Percentiles rank a stretch among this genome's conserved stretches.
phyloP scores from a whole-genome alignment of 2,329 filamentous ascomycete species.

The Didymella segeticola region DNA sequence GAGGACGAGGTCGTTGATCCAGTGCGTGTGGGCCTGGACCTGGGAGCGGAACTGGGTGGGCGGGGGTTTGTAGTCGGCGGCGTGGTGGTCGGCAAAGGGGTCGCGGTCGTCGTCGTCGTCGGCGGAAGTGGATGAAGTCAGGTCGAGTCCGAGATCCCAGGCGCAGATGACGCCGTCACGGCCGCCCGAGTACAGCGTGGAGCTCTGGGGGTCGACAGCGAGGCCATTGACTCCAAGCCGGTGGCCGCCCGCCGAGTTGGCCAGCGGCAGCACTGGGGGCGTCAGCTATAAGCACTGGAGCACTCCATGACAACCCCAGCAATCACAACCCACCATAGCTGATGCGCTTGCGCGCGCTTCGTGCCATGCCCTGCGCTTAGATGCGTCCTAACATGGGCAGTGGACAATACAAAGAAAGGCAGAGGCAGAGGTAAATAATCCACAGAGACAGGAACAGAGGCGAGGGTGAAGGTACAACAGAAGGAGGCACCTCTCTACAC shows the following conservation, averaged over 20 bases:
- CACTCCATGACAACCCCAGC: too few relatives aligned
- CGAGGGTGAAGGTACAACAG: too few relatives aligned
- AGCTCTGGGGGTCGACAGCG: conserved; percentile 81
- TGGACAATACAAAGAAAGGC: background rate
- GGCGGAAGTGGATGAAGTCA: conserved; percentile 54
- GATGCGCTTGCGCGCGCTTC: conserved; percentile 61
- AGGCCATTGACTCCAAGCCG: conserved; percentile 94
- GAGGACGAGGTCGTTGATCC: conserved; percentile 91
- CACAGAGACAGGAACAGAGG: too few relatives aligned
- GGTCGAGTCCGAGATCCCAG: conserved; percentile 84
- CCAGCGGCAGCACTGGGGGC: conserved; percentile 70
- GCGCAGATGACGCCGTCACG: conserved; percentile 95
- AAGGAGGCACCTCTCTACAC: too few relatives aligned
- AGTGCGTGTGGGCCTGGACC: conserved; percentile 87
- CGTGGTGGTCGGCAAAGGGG: conserved; percentile 47
- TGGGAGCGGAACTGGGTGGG: conserved; percentile 66
- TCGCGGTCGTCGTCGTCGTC: conserved; percentile 51
- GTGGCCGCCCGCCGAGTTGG: conserved; percentile 81
- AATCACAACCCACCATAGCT: conserved; percentile 60
- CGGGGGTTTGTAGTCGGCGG: conserved; percentile 46
- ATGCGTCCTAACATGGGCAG: conserved; percentile 28
- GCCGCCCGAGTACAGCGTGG: conserved; percentile 88
- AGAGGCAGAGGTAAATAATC: background rate
- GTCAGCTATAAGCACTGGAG: background rate
- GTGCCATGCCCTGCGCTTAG: conserved; percentile 52